Evolutionary conservation across 108 stramenopile genomes (phyloP), one percentile per base, ranked within the genome.

Genomic region (Thalassiosira profunda): DNA sequence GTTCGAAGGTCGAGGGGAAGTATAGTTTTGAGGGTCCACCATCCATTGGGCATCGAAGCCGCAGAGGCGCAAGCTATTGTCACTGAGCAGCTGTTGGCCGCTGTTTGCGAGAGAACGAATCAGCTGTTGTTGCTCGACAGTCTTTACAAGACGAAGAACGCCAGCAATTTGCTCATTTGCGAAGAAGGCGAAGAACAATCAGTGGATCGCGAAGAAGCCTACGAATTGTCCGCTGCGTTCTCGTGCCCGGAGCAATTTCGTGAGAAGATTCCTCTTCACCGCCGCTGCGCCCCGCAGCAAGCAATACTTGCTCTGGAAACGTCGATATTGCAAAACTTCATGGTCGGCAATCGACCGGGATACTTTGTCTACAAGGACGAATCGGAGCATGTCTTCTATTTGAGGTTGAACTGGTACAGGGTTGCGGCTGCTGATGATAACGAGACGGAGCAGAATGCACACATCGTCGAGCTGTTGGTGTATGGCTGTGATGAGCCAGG

Each of bases 361-460:
- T 44, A 82, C 15, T 93, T 87, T 72, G 86, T 85, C 30, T 93
- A 90, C 64, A 90, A 84, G 60, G 92, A 93, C 65, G 89, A 88
- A 72, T 55, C 31, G 31, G 81, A 75, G 36, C 74, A 73, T 30
- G 81, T 93, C 17, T 90, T 88, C 54, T 93, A 93, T 80, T 86
- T 90, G 87, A 79, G 58, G n/a, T 57, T 93, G 6, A 45, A 14
- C 5, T 67, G 30, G 38, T 51, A 37, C 20, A 58, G 25, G 33
- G 17, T 30, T 15, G 49, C 52, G 4, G 8, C 46, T 17, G 26
- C 48, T n/a, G 62, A 70, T 31, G 64, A 77, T 20, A 47, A 70
- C 7, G 49, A 68, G 42, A 10, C 66, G 11, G 18, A 28, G 23
- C 47, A 24, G 25, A 63, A 63, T 30, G 42, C 67, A 33, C 42